These are phyloP conservation scores for Begonia masoniana DNA, from an alignment of 306 rosid genomes.

Conservation along the genomic window DNA sequence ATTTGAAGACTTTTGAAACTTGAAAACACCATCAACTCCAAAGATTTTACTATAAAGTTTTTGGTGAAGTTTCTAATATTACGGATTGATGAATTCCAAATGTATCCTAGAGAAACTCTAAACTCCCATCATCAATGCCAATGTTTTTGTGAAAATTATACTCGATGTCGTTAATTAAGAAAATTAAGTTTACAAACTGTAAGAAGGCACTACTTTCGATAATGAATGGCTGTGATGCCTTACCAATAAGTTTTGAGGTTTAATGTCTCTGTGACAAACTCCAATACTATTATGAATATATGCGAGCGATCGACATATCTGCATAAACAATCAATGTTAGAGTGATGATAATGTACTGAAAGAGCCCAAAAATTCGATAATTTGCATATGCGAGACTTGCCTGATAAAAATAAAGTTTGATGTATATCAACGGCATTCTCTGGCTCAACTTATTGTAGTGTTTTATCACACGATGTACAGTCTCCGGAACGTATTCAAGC, in stretches of 20 bases:
- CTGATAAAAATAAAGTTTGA: constrained; percentile 85
- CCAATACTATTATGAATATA: constrained; percentile 85
- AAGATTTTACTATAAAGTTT: no score
- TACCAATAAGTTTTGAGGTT: constrained; percentile 95
- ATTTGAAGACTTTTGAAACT: no score
- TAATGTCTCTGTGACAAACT: constrained; percentile 91
- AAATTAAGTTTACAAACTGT: no score
- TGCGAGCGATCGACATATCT: constrained; percentile 86
- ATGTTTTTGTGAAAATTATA: no score
- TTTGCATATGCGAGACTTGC: constrained; percentile 11
- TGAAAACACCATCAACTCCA: no score
- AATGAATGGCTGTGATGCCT: no score
- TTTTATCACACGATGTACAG: constrained; percentile 69
- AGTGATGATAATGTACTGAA: neutral
- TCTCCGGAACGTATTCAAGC: constrained; percentile 89
- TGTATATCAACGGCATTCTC: constrained; percentile 77
- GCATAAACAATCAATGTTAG: constrained; percentile 3
- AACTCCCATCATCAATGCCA: no score
- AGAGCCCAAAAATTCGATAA: neutral
- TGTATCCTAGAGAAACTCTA: no score
- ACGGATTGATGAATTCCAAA: no score
- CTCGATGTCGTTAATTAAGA: no score
- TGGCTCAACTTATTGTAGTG: constrained; percentile 81
- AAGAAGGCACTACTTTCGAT: no score
- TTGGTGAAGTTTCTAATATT: no score